phyloP scores from a whole-genome alignment of 2,329 filamentous ascomycete species.

The Trichoderma atrobrunneum region DNA sequence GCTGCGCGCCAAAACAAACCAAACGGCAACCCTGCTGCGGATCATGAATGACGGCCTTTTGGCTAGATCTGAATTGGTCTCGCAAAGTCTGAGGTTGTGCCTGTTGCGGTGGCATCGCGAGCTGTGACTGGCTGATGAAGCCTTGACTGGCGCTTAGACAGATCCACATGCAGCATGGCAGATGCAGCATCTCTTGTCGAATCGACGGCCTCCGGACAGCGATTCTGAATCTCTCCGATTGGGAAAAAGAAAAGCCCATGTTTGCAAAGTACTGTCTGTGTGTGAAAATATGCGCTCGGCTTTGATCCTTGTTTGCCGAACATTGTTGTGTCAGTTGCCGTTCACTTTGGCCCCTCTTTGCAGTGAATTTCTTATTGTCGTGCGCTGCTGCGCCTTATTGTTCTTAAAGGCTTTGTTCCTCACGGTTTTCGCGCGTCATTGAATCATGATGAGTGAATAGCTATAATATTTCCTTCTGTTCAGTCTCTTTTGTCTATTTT shows the following conservation, averaged over 20 bases:
- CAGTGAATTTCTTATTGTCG: conserved; percentile 9
- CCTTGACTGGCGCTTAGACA: conserved; percentile 8
- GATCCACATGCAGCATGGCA: not conserved
- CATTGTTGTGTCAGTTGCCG: not conserved
- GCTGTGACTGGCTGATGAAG: conserved; percentile 11
- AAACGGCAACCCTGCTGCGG: not conserved
- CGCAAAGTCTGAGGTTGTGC: not conserved
- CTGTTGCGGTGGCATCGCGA: not conserved
- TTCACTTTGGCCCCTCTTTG: not conserved
- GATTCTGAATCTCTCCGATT: not conserved
- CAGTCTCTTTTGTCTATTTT: not conserved
- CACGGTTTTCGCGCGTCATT: not conserved
- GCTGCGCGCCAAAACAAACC: not conserved
- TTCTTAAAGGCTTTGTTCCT: conserved; percentile 5
- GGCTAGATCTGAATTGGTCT: not conserved
- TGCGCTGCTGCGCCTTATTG: not conserved
- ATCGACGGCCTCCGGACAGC: conserved; percentile 5
- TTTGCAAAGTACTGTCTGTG: not conserved
- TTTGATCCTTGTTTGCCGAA: not conserved
- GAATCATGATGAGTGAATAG: not conserved
- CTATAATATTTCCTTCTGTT: not conserved
- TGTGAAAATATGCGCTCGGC: not conserved
- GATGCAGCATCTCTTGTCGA: not conserved
- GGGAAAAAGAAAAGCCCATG: not conserved
- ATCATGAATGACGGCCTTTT: not conserved